phyloP scores from a whole-genome alignment of 805 yeast genomes.

The Suhomyces pyralidae region DNA sequence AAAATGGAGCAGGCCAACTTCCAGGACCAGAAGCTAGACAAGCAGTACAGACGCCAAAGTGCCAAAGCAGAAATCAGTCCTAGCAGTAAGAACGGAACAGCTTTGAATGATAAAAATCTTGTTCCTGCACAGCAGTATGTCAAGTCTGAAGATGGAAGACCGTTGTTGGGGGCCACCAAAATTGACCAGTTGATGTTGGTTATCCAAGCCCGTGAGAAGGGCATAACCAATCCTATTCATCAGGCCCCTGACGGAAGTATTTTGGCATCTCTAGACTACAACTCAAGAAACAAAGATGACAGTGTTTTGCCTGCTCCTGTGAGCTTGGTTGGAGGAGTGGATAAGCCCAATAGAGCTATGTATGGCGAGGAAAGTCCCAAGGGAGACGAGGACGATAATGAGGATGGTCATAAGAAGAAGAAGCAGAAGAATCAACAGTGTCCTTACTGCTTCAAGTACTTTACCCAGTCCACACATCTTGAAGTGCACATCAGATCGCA shows the following conservation, averaged over 20 bases:
- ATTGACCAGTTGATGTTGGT: conserved; percentile 90
- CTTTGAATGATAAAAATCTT: conserved; percentile 19
- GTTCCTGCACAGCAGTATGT: conserved; percentile 48
- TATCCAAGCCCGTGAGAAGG: conserved; percentile 82
- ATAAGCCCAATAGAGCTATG: conserved; percentile 48
- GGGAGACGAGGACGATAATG: conserved; percentile 17
- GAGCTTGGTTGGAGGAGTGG: conserved; percentile 77
- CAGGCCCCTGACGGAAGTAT: conserved; percentile 71
- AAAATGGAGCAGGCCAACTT: neutral
- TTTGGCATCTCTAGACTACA: conserved; percentile 38
- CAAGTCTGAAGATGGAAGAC: conserved; percentile 60
- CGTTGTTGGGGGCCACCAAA: conserved; percentile 79
- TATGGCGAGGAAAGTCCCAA: conserved; percentile 16
- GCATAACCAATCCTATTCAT: conserved; percentile 60
- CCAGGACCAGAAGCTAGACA: neutral
- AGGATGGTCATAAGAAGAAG: conserved; percentile 17
- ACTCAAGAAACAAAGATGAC: conserved; percentile 11
- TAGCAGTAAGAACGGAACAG: neutral
- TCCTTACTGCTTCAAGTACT: conserved; percentile 72
- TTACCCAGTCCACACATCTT: conserved; percentile 86
- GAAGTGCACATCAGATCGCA: conserved; percentile 88
- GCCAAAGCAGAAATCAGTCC: neutral
- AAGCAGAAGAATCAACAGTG: conserved; percentile 61
- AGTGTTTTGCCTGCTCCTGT: conserved; percentile 53
- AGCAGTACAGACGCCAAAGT: neutral